Evolutionary conservation across 306 rosid genomes (phyloP).

Genomic region (Senna siamea): DNA sequence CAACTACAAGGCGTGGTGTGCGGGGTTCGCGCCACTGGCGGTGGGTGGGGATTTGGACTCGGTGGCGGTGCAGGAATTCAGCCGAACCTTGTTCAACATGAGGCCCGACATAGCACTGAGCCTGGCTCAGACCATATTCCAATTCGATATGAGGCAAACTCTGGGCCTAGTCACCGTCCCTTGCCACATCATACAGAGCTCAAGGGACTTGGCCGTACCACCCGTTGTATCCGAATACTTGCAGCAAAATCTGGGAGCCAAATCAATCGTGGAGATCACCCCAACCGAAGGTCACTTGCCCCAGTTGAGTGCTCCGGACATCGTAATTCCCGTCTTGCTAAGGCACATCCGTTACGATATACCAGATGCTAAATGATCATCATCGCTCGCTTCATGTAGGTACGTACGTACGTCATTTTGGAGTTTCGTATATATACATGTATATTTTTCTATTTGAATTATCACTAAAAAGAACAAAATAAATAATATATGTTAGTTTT

Average conservation of each 20-base stretch:
- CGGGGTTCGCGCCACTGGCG: constrained; percentile 67
- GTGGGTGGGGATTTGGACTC: constrained; percentile 80
- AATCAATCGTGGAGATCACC: constrained; percentile 43
- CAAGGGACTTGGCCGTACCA: constrained; percentile 36
- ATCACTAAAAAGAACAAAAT: no score
- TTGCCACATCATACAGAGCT: constrained; percentile 47
- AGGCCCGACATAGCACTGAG: constrained; percentile 42
- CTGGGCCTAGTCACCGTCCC: constrained; percentile 38
- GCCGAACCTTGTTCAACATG: constrained; percentile 41
- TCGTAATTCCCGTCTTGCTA: constrained; percentile 45
- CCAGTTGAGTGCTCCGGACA: constrained; percentile 55
- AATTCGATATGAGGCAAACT: constrained; percentile 39
- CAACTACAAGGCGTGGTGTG: constrained; percentile 67
- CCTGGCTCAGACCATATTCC: constrained; percentile 38
- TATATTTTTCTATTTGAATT: no score
- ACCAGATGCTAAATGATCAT: background rate
- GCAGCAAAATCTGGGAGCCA: constrained; percentile 31
- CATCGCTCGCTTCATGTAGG: background rate
- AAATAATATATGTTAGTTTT: no score
- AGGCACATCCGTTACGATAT: constrained; percentile 30
- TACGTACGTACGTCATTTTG: no score
- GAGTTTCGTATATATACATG: no score
- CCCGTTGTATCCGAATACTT: constrained; percentile 38
- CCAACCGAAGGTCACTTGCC: constrained; percentile 47
- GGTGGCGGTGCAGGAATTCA: constrained; percentile 53